Base-by-base conservation (phyloP, 2,329 filamentous ascomycete genomes). In the Diaporthe caulivora region DNA sequence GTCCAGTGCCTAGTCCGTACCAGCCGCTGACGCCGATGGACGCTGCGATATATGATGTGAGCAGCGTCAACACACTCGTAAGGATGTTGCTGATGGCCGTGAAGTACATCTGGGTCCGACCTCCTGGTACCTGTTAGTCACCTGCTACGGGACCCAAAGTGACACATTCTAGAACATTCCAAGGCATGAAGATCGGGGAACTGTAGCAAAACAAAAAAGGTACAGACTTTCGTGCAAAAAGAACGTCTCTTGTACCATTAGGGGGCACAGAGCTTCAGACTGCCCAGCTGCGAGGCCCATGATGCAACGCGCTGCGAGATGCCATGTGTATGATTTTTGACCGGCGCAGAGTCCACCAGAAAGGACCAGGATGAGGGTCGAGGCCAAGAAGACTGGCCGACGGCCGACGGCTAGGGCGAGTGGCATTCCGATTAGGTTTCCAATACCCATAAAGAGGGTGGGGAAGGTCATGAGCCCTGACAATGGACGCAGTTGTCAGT, bases 181-280 rank as follows among this genome's bases (percentile, higher is more conserved):
- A n/a, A n/a, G n/a, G n/a, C n/a, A n/a, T n/a, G n/a, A n/a, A n/a
- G n/a, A n/a, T n/a, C n/a, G n/a, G n/a, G n/a, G n/a, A n/a, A n/a
- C n/a, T n/a, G n/a, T n/a, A n/a, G n/a, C n/a, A n/a, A n/a, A n/a
- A n/a, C n/a, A n/a, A n/a, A n/a, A n/a, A n/a, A n/a, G n/a, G n/a
- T n/a, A n/a, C n/a, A n/a, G n/a, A 17, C 74, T 53, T 54, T 75
- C 71, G 54, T 74, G 74, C 21, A 74, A 62, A 53, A 75, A 75
- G 47, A 75, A 73, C 18, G 67, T 75, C 24, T 74, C 74, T 72
- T 75, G 74, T 3, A 75, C 68, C 71, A 75, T 75, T 31, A 79
- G 76, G 71, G 83, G 83, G 11, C 84, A 80, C 3, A 85, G 80
- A 8, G 80, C 84, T 74, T 84, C 83, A 1, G 81, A 82, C 1